These are phyloP conservation scores for Sphagnum magellanicum DNA, from an alignment of 228 moss, liverwort and hornwort genomes.

Conservation along the genomic window DNA sequence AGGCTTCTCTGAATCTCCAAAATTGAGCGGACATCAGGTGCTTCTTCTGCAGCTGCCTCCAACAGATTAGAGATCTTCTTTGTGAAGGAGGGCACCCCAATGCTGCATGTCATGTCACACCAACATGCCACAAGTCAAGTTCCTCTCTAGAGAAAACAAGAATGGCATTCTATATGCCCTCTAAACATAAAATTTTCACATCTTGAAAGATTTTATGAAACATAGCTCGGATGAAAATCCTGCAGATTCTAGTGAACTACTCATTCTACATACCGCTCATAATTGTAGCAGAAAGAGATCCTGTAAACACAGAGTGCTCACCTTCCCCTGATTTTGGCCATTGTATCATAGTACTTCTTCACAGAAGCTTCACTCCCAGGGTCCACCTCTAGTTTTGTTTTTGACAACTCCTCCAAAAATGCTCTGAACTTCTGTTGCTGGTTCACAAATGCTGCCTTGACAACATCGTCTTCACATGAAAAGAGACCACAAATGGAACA, in stretches of 20 bases:
- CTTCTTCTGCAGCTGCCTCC: constrained; percentile 60
- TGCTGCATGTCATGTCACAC: constrained; percentile 20
- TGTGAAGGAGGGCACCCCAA: constrained; percentile 58
- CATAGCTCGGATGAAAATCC: too few species aligned
- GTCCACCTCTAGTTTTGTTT: constrained; percentile 57
- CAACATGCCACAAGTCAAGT: not conserved
- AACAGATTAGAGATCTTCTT: constrained; percentile 62
- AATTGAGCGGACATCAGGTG: constrained; percentile 54
- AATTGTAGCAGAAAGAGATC: too few species aligned
- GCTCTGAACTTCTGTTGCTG: constrained; percentile 61
- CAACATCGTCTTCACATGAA: constrained; percentile 45
- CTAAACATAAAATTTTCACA: too few species aligned
- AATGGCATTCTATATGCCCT: not conserved
- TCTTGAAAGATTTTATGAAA: too few species aligned
- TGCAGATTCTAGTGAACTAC: too few species aligned
- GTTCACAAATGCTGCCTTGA: constrained; percentile 54
- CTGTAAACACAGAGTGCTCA: constrained; percentile 11
- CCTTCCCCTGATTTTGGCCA: constrained; percentile 52
- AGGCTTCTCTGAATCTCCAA: constrained; percentile 37
- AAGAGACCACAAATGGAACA: not conserved
- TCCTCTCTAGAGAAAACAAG: not conserved
- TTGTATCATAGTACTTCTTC: constrained; percentile 49
- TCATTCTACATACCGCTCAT: too few species aligned
- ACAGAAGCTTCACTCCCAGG: constrained; percentile 56
- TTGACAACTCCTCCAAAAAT: constrained; percentile 49